Conservation (phyloP, 2,329 filamentous ascomycete species). For the Tolypocladium endophyticum region DNA sequence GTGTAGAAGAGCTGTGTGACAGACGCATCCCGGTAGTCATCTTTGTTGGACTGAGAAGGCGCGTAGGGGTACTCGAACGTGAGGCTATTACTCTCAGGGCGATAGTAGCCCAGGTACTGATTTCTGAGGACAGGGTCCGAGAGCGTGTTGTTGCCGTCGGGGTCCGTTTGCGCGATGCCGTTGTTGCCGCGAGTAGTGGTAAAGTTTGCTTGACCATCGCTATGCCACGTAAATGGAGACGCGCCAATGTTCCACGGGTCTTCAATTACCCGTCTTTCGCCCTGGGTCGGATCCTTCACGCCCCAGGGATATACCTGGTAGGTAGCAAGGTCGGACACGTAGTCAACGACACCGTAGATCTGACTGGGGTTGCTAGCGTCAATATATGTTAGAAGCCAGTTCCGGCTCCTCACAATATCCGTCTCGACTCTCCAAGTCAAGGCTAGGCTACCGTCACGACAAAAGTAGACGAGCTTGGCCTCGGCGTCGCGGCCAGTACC, state of each 20-base stretch:
- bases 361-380: slow-evolving; percentile 35
- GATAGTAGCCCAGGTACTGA: slow-evolving; percentile 24
- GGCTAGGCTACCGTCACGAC: slow-evolving; percentile 31
- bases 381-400: slow-evolving; percentile 51
- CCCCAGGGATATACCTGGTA: slow-evolving; percentile 48
- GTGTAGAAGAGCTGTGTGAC: slow-evolving; percentile 52
- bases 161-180: slow-evolving; percentile 38
- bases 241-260: slow-evolving; percentile 34
- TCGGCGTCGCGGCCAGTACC: slow-evolving; percentile 42
- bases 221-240: slow-evolving; percentile 44
- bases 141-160: slow-evolving; percentile 25
- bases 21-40: slow-evolving; percentile 37
- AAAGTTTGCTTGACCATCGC: slow-evolving; percentile 34
- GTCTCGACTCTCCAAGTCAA: slow-evolving; percentile 48
- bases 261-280: slow-evolving; percentile 25
- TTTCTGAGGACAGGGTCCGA: too few relatives aligned
- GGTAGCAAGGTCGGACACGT: slow-evolving; percentile 39
- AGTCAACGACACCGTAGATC: slow-evolving; percentile 45
- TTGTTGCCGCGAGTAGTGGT: slow-evolving; percentile 49
- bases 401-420: slow-evolving; percentile 43
- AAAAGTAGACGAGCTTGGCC: slow-evolving; percentile 44
- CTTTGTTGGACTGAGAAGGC: slow-evolving; percentile 19
- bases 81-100: slow-evolving; percentile 29
- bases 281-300: slow-evolving; percentile 41
- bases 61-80: slow-evolving; percentile 38